phyloP scores from a whole-genome alignment of 1,139 yeast genomes.

The Kurtzmaniella natalensis region DNA sequence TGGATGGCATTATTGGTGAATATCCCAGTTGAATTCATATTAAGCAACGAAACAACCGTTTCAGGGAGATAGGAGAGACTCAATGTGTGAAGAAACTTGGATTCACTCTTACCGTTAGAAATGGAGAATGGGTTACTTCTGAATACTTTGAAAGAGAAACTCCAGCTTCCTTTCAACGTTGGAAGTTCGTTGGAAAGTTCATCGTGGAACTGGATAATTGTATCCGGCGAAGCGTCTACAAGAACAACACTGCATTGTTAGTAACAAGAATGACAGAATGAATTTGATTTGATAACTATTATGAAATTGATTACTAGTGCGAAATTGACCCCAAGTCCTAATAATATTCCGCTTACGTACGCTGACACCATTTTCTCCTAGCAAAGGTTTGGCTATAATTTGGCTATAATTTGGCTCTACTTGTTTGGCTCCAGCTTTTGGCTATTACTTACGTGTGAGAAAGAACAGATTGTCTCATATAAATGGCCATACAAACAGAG shows the following conservation, averaged over 20 bases:
- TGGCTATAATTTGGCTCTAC: too few relatives aligned
- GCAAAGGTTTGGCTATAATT: too few relatives aligned
- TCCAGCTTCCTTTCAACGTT: constrained; percentile 56
- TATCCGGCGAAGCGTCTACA: constrained; percentile 58
- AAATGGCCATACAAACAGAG: too few relatives aligned
- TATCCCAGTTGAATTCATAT: constrained; percentile 43
- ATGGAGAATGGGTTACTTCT: constrained; percentile 55
- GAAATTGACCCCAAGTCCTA: neutral
- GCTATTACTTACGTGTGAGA: too few relatives aligned
- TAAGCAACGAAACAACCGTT: constrained; percentile 49
- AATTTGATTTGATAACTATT: neutral
- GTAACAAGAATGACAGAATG: neutral
- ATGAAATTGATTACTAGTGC: too few relatives aligned
- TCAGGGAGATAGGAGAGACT: constrained; percentile 51
- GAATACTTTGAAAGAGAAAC: constrained; percentile 58
- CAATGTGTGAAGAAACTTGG: constrained; percentile 53
- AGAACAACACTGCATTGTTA: constrained; percentile 38
- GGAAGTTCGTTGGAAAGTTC: constrained; percentile 63
- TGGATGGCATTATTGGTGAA: constrained; percentile 33
- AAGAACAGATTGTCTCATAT: too few relatives aligned
- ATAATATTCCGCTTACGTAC: constrained; percentile 24
- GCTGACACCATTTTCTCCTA: constrained; percentile 27
- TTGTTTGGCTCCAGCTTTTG: too few relatives aligned
- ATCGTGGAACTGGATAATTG: constrained; percentile 64
- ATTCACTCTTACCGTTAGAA: constrained; percentile 27